Evolutionary conservation across 2,329 filamentous ascomycete genomes (phyloP), one percentile per base, ranked within the genome.

Genomic region (Ascochyta viciae-villosae): DNA sequence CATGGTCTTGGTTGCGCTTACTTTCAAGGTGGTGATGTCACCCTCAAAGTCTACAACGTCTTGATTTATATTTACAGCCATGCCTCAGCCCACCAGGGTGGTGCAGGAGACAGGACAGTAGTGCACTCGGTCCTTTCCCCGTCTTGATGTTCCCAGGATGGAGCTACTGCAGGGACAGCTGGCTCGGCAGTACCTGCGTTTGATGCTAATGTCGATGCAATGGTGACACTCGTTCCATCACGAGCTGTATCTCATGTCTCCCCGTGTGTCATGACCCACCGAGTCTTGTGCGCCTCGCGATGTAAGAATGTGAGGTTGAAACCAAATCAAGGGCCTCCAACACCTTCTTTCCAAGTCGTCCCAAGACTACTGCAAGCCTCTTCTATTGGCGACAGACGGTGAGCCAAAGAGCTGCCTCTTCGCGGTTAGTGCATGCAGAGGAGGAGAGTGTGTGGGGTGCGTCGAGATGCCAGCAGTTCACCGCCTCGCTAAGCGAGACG

Each of bases 401-500:
- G 41, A 33, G 26, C 34, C 40, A 37, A 8, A 24, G 27, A 52
- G 42, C 27, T 46, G 42, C 42, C 42, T 46, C 50, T 46, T 53
- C 35, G 22, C 23, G 19, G 16, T 24, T 50, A 46, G 52, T 38
- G 46, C 37, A 50, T 56, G 53, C 47, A 51, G 31, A 44, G 34
- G 31, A 2, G 23, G 10, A 47, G 47, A 42, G 35, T 10, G 37
- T 43, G 51, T 57, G 54, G 54, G 49, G 54, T 43, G 39, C 33
- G 39, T 29, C 7, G 48, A 40, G 34, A 35, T 49, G 54, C 39
- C 44, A 53, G 54, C 54, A 43, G 57, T 51, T 61, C 62, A 66
- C 63, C 63, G 63, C 63, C 54, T 52, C 53, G 60, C 44, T 57
- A 58, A 62, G 52, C 57, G 54, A 58, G 60, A 19, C 54, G 7